These are phyloP conservation scores for Fusarium tricinctum DNA, from an alignment of 2,329 filamentous ascomycete genomes.

Conservation along the genomic window DNA sequence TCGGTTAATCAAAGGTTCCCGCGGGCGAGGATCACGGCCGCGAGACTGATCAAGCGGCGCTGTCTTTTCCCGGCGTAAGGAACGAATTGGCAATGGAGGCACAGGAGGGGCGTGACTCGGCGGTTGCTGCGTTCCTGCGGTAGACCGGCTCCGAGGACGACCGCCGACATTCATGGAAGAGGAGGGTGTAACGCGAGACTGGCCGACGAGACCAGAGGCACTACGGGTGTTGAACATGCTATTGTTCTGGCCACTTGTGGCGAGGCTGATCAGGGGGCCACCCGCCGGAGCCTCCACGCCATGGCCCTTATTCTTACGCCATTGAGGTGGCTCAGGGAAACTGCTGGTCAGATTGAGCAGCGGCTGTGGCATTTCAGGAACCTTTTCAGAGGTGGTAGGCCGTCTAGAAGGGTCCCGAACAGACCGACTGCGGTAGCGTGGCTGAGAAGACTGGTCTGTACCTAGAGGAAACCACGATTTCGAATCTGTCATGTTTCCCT, in stretches of 20 bases:
- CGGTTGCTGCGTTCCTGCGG: conserved; percentile 35
- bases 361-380: conserved; percentile 64
- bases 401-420: conserved; percentile 35
- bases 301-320: conserved; percentile 66
- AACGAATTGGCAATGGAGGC: conserved; percentile 50
- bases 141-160: conserved; percentile 49
- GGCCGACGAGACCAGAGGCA: conserved; percentile 39
- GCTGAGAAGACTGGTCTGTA: conserved; percentile 53
- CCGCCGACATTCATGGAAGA: conserved; percentile 29
- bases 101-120: conserved; percentile 42
- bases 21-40: conserved; percentile 47
- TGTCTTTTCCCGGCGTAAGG: conserved; percentile 48
- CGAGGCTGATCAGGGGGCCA: conserved; percentile 63
- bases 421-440: conserved; percentile 51
- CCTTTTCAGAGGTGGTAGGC: conserved; percentile 48
- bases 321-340: conserved; percentile 74
- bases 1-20: conserved; percentile 52
- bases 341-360: conserved; percentile 74
- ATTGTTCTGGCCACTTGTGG: conserved; percentile 51
- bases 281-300: conserved; percentile 59
- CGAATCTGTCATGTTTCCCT: conserved; percentile 49
- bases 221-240: conserved; percentile 26
- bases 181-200: conserved; percentile 32
- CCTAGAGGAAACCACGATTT: conserved; percentile 57
- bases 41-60: conserved; percentile 40